Evolutionary conservation across 1,284 basidiomycete genomes (phyloP).

Genomic region (Grifola frondosa): DNA sequence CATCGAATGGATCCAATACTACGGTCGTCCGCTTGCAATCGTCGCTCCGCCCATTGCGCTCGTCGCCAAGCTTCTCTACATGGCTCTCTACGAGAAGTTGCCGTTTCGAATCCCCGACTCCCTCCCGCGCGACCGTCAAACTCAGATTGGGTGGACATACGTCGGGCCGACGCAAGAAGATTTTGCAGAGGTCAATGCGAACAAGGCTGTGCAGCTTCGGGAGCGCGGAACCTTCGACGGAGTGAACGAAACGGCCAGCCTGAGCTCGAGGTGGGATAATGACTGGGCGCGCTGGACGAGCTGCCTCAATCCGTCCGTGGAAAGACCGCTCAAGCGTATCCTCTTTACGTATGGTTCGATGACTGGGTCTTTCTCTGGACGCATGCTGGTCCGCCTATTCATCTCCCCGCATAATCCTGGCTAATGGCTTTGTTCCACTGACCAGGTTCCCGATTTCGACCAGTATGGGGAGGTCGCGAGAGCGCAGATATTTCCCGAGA

Average conservation of each 20-base stretch:
- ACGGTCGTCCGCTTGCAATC: constrained; percentile 39
- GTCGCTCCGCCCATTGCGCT: constrained; percentile 51
- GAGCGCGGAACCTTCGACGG: constrained; percentile 40
- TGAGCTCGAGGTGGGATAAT: constrained; percentile 50
- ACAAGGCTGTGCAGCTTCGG: constrained; percentile 32
- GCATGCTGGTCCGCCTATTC: constrained; percentile 47
- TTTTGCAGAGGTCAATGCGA: constrained; percentile 54
- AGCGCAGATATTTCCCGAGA: constrained; percentile 26
- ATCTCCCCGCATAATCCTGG: too few species aligned
- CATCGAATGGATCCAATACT: constrained; percentile 36
- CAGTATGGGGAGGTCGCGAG: constrained; percentile 34
- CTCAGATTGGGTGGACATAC: constrained; percentile 32
- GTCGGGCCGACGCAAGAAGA: constrained; percentile 56
- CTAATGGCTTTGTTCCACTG: too few species aligned
- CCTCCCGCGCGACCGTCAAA: constrained; percentile 48
- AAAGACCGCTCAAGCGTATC: constrained; percentile 37
- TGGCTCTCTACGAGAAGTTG: constrained; percentile 54
- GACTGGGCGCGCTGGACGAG: constrained; percentile 56
- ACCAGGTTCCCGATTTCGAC: constrained; percentile 33
- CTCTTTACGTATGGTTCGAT: constrained; percentile 51
- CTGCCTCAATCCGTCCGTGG: constrained; percentile 45
- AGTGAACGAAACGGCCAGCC: constrained; percentile 29
- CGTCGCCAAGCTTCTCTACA: constrained; percentile 63
- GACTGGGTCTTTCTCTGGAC: constrained; percentile 60
- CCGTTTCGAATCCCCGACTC: constrained; percentile 44